Percentiles rank a stretch among this genome's conserved stretches.
Evolutionary conservation across 495 filamentous ascomycete genomes (phyloP).

Genomic region (Talaromyces liani): DNA sequence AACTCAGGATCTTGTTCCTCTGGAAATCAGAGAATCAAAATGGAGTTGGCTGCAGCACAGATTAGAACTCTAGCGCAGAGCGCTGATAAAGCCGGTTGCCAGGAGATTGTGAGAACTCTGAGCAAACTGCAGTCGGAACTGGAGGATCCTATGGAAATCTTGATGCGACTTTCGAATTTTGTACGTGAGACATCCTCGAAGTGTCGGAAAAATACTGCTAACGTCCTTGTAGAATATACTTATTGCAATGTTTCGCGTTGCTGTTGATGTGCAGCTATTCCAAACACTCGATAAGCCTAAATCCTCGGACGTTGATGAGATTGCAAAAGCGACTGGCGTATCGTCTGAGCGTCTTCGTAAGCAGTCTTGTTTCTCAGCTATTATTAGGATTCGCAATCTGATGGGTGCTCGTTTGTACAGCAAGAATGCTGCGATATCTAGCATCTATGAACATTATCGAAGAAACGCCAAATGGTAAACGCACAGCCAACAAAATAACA

Average conservation of each 20-base stretch:
- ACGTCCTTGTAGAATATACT: not conserved
- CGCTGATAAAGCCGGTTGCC: not conserved
- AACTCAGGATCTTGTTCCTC: not conserved
- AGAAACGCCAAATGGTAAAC: not conserved
- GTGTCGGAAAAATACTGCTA: not conserved
- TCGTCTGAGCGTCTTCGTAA: not conserved
- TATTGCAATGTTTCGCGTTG: not conserved
- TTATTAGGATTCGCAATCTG: not conserved
- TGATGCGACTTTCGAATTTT: not conserved
- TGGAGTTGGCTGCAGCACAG: not conserved
- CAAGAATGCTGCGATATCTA: not conserved
- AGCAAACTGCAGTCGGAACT: not conserved
- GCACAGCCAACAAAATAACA: not conserved
- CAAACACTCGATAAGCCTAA: not conserved
- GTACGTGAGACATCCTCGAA: not conserved
- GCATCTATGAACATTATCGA: not conserved
- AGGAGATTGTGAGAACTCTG: not conserved
- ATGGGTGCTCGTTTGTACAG: not conserved
- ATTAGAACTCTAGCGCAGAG: not conserved
- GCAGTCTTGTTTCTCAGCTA: not conserved
- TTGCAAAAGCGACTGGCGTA: not conserved
- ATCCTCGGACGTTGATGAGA: not conserved
- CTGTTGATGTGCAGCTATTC: not conserved
- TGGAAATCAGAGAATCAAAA: not conserved
- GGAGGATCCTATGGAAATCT: not conserved